Percentiles rank a stretch among this genome's conserved stretches.
Conservation (phyloP, 192 early-diverging fungal genomes). For the Coemansia sp. region DNA sequence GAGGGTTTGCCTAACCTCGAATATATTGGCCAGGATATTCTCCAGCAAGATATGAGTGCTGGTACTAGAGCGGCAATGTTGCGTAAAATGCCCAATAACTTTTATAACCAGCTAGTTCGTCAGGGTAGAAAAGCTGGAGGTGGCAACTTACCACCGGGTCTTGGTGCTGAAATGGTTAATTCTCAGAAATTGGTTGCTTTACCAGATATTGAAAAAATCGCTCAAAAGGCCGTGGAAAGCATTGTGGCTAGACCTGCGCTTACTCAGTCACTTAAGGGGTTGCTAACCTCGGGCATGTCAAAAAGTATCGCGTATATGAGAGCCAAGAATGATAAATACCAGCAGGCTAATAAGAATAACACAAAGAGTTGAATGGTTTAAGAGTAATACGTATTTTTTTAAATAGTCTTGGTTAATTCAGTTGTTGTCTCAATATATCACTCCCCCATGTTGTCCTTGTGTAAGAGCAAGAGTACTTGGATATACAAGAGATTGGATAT, state of each 20-base stretch:
- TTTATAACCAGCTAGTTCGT: conserved; percentile 58
- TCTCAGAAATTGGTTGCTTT: conserved; percentile 26
- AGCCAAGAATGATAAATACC: conserved; percentile 47
- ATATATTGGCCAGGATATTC: conserved; percentile 31
- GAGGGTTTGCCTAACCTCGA: conserved; percentile 49
- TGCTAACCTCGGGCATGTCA: conserved; percentile 78
- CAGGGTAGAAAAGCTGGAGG: conserved; percentile 49
- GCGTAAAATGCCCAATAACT: conserved; percentile 73
- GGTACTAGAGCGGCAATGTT: conserved; percentile 64
- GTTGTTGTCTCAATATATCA: neutral
- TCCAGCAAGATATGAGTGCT: conserved; percentile 63
- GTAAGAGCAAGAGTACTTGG: too few relatives aligned
- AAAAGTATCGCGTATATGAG: conserved; percentile 62
- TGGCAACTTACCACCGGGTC: conserved; percentile 20
- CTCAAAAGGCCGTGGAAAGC: conserved; percentile 52
- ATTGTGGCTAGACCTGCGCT: conserved; percentile 79
- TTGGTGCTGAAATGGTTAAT: conserved; percentile 26
- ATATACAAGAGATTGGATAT: too few relatives aligned
- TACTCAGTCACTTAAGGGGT: conserved; percentile 87
- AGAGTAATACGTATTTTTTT: neutral
- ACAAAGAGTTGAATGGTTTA: neutral
- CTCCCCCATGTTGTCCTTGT: too few relatives aligned
- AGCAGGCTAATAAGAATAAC: neutral
- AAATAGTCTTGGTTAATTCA: neutral
- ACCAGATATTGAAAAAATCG: conserved; percentile 32